A percentile compares a stretch with the other conserved stretches of the same genome.
Evolutionary conservation across 1,284 basidiomycete genomes (phyloP).

Genomic region (Ceratobasidium sp.): DNA sequence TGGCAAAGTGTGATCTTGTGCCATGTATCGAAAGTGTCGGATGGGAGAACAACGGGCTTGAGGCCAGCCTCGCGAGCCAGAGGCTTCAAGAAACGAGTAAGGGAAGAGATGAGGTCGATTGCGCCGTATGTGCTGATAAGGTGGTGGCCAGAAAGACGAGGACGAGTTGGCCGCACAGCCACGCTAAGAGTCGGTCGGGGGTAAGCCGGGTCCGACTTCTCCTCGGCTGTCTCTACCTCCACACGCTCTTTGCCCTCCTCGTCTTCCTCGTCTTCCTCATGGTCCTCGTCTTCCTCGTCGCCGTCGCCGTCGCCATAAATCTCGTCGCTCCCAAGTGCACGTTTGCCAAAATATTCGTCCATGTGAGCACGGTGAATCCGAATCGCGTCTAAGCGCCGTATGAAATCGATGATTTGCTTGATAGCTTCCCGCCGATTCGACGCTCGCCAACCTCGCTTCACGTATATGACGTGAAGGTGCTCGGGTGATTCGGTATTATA

Average conservation of each 20-base stretch:
- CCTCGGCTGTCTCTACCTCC: neutral
- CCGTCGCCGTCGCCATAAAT: too few relatives aligned
- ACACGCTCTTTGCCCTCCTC: neutral
- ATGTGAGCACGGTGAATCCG: slow-evolving; percentile 21
- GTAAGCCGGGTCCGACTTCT: neutral
- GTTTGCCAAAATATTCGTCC: slow-evolving; percentile 12
- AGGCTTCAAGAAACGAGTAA: neutral
- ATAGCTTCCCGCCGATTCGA: slow-evolving; percentile 13
- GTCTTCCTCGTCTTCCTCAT: slow-evolving; percentile 2
- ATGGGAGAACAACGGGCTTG: neutral
- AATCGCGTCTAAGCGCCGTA: slow-evolving; percentile 39
- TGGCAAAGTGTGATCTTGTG: neutral
- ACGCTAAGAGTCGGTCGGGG: slow-evolving; percentile 14
- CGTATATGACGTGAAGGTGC: slow-evolving; percentile 45
- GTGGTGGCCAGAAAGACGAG: neutral
- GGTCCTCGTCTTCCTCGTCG: neutral
- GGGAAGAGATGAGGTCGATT: neutral
- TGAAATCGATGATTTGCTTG: slow-evolving; percentile 40
- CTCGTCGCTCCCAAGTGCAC: too few relatives aligned
- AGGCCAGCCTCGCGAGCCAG: neutral
- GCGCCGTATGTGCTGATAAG: neutral
- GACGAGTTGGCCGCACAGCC: slow-evolving; percentile 16
- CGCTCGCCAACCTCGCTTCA: slow-evolving; percentile 30
- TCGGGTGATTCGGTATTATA: slow-evolving; percentile 47
- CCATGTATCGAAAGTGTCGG: slow-evolving; percentile 3